phyloP scores from a whole-genome alignment of 768 basidiomycete species.

The Guyanaporus albipodus region DNA sequence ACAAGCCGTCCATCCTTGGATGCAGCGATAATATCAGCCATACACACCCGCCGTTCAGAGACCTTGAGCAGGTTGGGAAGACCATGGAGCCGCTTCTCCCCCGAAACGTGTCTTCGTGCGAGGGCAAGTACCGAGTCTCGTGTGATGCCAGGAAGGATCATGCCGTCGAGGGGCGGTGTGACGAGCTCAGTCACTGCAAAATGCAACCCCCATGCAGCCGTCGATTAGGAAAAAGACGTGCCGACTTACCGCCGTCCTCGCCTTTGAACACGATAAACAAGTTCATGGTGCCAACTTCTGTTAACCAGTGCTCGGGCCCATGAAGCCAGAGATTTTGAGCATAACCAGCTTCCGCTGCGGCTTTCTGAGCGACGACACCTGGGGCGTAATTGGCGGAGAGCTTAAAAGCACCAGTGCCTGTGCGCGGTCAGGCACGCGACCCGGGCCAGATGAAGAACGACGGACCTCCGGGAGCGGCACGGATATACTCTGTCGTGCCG shows the following conservation, averaged over 20 bases:
- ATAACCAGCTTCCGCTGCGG: slow-evolving; percentile 74
- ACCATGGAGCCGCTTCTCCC: slow-evolving; percentile 41
- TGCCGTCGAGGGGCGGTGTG: slow-evolving; percentile 62
- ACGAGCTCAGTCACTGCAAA: slow-evolving; percentile 50
- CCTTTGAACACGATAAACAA: slow-evolving; percentile 77
- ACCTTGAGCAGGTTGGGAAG: slow-evolving; percentile 56
- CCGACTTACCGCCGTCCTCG: slow-evolving; percentile 54
- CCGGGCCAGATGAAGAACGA: neutral
- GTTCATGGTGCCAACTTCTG: slow-evolving; percentile 89
- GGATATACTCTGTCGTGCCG: slow-evolving; percentile 76
- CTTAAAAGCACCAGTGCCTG: slow-evolving; percentile 85
- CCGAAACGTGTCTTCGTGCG: slow-evolving; percentile 53
- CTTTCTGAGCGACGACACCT: slow-evolving; percentile 78
- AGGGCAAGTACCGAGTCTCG: slow-evolving; percentile 50
- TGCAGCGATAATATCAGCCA: slow-evolving; percentile 65
- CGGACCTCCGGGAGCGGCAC: slow-evolving; percentile 80
- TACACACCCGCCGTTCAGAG: slow-evolving; percentile 68
- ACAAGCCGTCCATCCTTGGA: slow-evolving; percentile 39
- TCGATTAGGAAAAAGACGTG: neutral
- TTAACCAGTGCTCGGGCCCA: slow-evolving; percentile 53
- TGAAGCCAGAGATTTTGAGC: slow-evolving; percentile 89
- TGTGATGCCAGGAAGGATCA: slow-evolving; percentile 68
- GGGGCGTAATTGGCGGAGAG: slow-evolving; percentile 88
- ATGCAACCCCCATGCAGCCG: neutral
- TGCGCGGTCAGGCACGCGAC: slow-evolving; percentile 7